phyloP scores from a whole-genome alignment of 768 basidiomycete genomes.

The Boletus barrowsii region DNA sequence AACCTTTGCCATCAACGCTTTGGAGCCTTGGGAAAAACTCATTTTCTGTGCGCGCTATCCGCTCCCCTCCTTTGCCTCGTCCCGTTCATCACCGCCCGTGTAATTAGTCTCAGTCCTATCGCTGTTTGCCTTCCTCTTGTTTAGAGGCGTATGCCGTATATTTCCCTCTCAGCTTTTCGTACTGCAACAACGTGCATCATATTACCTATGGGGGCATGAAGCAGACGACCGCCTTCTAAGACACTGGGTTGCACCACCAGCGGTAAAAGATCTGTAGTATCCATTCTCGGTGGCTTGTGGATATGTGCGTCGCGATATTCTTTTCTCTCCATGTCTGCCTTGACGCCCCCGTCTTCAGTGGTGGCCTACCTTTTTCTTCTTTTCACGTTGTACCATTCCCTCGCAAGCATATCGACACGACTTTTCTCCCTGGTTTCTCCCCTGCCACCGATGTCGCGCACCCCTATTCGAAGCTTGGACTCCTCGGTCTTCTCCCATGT shows the following conservation, averaged over 20 bases:
- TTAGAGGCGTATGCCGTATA: slow-evolving; percentile 52
- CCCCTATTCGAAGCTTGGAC: background rate
- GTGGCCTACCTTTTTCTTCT: background rate
- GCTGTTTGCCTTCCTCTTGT: slow-evolving; percentile 42
- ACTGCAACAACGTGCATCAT: slow-evolving; percentile 51
- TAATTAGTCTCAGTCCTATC: slow-evolving; percentile 40
- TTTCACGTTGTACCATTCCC: slow-evolving; percentile 11
- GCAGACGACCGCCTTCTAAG: slow-evolving; percentile 24
- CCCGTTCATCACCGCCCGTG: background rate
- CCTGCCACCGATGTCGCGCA: background rate
- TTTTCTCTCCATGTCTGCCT: background rate
- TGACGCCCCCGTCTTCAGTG: slow-evolving; percentile 6
- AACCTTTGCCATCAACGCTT: slow-evolving; percentile 55
- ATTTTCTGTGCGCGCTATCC: slow-evolving; percentile 46
- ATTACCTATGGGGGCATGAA: slow-evolving; percentile 62
- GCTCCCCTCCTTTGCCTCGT: background rate
- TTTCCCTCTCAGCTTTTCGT: slow-evolving; percentile 55
- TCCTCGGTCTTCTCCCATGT: background rate
- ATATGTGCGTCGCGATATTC: slow-evolving; percentile 6
- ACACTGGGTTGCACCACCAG: slow-evolving; percentile 22
- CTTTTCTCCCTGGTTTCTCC: background rate
- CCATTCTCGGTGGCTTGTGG: background rate
- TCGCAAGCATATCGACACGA: background rate
- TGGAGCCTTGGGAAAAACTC: slow-evolving; percentile 70
- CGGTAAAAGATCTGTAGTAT: slow-evolving; percentile 26